Evolutionary conservation across 2,329 filamentous ascomycete genomes (phyloP).

Genomic region (Teratosphaeriaceae sp.): DNA sequence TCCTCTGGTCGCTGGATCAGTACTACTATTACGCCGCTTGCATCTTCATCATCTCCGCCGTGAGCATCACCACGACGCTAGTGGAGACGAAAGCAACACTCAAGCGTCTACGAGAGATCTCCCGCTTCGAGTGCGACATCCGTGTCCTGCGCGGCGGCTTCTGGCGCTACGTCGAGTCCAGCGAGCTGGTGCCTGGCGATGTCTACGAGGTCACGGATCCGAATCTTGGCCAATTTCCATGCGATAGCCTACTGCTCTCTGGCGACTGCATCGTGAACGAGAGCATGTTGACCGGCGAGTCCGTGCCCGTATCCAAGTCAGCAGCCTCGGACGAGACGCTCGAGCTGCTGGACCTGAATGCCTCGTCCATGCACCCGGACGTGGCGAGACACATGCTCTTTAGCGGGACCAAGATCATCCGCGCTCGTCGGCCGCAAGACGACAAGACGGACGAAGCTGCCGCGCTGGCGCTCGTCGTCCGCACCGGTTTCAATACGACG

Average conservation of each 20-base stretch:
- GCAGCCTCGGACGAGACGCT: constrained; percentile 77
- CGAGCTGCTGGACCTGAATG: constrained; percentile 66
- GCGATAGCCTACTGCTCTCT: constrained; percentile 82
- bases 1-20: constrained; percentile 90
- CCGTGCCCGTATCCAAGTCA: constrained; percentile 89
- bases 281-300: constrained; percentile 97
- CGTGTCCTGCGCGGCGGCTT: constrained; percentile 91
- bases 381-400: constrained; percentile 88
- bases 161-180: constrained; percentile 82
- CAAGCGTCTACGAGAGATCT: constrained; percentile 83
- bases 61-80: constrained; percentile 83
- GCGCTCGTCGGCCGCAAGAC: constrained; percentile 81
- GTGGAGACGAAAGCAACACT: constrained; percentile 91
- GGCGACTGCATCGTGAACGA: constrained; percentile 99
- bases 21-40: constrained; percentile 98
- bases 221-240: constrained; percentile 77
- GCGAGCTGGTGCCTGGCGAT: constrained; percentile 88
- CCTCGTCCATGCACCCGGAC: constrained; percentile 75
- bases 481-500: constrained; percentile 95
- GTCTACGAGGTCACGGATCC: constrained; percentile 97
- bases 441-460: constrained; percentile 81
- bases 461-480: constrained; percentile 82
- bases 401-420: constrained; percentile 90
- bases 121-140: constrained; percentile 90
- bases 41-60: constrained; percentile 90